A percentile compares a stretch with the other conserved stretches of the same genome.
Evolutionary conservation across 1,284 basidiomycete genomes (phyloP).

Genomic region (Athelia sp.): DNA sequence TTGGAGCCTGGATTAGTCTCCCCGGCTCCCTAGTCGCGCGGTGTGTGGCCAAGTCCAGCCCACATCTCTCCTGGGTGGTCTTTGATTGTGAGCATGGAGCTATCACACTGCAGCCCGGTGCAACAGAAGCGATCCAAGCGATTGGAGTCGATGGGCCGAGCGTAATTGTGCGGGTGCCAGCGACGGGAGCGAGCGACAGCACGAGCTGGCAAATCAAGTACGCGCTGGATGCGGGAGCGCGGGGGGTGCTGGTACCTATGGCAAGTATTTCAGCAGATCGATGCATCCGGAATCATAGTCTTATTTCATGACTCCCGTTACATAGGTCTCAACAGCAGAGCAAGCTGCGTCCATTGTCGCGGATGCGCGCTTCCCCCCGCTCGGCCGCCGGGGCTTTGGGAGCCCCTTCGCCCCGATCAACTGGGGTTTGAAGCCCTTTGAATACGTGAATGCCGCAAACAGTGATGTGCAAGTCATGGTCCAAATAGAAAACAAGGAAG

Average conservation of each 20-base stretch:
- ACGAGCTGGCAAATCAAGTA: constrained; percentile 67
- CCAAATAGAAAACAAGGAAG: constrained; percentile 64
- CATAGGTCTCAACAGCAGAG: constrained; percentile 49
- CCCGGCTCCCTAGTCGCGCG: constrained; percentile 52
- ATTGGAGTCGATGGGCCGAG: constrained; percentile 47
- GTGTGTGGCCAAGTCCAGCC: constrained; percentile 47
- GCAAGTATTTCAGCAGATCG: constrained; percentile 31
- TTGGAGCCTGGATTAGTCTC: constrained; percentile 68
- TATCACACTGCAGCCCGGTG: constrained; percentile 46
- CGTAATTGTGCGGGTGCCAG: constrained; percentile 55
- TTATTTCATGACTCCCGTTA: not conserved
- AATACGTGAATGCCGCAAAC: constrained; percentile 57
- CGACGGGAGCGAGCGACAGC: constrained; percentile 48
- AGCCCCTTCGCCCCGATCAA: constrained; percentile 51
- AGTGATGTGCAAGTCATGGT: constrained; percentile 54
- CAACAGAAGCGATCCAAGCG: constrained; percentile 47
- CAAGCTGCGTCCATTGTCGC: constrained; percentile 51
- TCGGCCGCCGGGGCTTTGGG: constrained; percentile 56
- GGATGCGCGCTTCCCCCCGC: constrained; percentile 53
- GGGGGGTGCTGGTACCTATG: constrained; percentile 62
- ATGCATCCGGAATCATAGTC: not conserved
- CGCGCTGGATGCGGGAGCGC: constrained; percentile 58
- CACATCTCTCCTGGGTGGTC: constrained; percentile 54
- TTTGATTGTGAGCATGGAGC: constrained; percentile 67
- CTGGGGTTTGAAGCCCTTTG: constrained; percentile 45